Evolutionary conservation across 768 basidiomycete genomes (phyloP).

Genomic region (Gelatoporia subvermispora): DNA sequence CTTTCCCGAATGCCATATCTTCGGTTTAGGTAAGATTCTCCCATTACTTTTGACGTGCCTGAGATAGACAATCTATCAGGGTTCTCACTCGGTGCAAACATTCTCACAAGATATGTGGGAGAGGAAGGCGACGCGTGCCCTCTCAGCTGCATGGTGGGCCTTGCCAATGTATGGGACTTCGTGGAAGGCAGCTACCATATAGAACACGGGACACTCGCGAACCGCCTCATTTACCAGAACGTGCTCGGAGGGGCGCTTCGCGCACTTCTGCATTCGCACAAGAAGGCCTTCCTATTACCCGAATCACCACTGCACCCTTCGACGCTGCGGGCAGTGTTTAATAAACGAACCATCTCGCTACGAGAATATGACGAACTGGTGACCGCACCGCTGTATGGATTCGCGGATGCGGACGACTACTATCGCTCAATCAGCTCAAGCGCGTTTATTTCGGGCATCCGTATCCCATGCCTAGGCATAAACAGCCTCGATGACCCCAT

Average conservation of each 20-base stretch:
- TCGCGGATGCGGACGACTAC: constrained; percentile 12
- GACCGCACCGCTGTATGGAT: constrained; percentile 14
- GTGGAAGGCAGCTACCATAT: constrained; percentile 8
- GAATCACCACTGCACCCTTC: constrained; percentile 2
- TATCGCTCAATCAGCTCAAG: constrained; percentile 14
- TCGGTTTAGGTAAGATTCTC: constrained; percentile 13
- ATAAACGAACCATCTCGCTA: constrained; percentile 7
- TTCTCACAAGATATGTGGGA: constrained; percentile 17
- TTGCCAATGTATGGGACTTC: constrained; percentile 22
- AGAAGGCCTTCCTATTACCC: constrained; percentile 8
- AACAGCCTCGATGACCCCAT: constrained; percentile 21
- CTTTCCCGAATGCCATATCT: constrained; percentile 15
- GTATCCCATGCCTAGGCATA: constrained; percentile 14
- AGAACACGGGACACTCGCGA: constrained; percentile 6
- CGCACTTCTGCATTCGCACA: constrained; percentile 12
- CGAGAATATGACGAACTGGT: constrained; percentile 11
- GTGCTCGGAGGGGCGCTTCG: constrained; percentile 18
- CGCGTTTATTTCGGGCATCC: constrained; percentile 7
- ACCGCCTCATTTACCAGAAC: constrained; percentile 14
- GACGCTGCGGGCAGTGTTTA: constrained; percentile 6
- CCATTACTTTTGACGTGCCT: background rate
- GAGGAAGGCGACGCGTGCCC: constrained; percentile 21
- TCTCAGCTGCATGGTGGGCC: constrained; percentile 11
- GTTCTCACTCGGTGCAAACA: constrained; percentile 21
- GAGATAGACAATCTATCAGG: constrained; percentile 4